Evolutionary conservation across 176 grass and related monocot species (phyloP).

Genomic region (Puccinellia tenuiflora): DNA sequence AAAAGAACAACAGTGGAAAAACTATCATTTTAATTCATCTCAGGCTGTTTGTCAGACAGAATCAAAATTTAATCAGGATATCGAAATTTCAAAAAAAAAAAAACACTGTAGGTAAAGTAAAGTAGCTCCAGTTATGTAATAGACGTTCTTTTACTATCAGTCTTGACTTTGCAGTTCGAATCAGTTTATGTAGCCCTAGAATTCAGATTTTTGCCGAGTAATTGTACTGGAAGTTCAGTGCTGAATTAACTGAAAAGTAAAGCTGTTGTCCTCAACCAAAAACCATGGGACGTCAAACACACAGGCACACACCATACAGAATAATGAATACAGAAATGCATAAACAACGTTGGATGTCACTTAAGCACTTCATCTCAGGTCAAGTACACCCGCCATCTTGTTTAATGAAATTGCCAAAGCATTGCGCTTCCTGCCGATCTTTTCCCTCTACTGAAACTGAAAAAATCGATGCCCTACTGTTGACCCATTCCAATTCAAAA

Average conservation of each 20-base stretch:
- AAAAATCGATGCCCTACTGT: not conserved
- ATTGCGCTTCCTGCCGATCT: not conserved
- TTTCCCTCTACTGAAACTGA: not conserved
- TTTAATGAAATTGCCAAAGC: not conserved
- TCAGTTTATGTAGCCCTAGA: not conserved
- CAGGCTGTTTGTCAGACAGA: not conserved
- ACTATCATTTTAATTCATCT: not conserved
- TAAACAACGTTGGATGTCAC: not conserved
- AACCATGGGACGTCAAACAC: not conserved
- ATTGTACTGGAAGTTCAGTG: not conserved
- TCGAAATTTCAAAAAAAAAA: not conserved
- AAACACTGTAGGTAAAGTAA: not conserved
- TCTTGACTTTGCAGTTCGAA: not conserved
- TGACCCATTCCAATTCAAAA: not conserved
- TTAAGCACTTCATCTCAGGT: not conserved
- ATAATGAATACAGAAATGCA: not conserved
- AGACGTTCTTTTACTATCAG: not conserved
- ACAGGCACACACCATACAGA: not conserved
- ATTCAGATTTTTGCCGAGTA: not conserved
- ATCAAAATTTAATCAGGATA: not conserved
- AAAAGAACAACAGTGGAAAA: no score
- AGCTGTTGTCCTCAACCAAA: not conserved
- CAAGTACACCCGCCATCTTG: not conserved
- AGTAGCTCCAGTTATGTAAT: not conserved
- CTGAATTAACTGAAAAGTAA: not conserved